A percentile compares a stretch with the other conserved stretches of the same genome.
phyloP scores from a whole-genome alignment of 2,329 filamentous ascomycete genomes.

The Alternaria conjuncta region DNA sequence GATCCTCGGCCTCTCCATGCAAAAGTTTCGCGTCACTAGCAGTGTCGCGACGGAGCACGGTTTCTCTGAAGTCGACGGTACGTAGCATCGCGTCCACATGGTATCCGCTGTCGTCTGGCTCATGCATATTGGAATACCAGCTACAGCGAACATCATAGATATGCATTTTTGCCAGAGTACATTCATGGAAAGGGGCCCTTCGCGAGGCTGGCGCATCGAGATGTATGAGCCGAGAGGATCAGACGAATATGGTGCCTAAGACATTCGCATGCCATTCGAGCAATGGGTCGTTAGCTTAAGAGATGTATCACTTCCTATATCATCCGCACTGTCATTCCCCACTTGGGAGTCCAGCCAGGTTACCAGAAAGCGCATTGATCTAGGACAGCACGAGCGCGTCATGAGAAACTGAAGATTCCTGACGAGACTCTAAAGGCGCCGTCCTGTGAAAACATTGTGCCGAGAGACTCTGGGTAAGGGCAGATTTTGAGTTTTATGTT shows the following conservation, averaged over 20 bases:
- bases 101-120: neutral
- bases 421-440: constrained; percentile 99
- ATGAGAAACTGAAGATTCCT: constrained; percentile 90
- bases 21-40: neutral
- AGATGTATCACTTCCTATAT: constrained; percentile 51
- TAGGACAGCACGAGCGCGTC: constrained; percentile 99
- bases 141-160: neutral
- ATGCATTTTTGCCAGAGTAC: neutral
- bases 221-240: neutral
- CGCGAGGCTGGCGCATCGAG: neutral
- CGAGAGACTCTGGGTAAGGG: neutral
- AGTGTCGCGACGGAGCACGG: too few relatives aligned
- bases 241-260: neutral
- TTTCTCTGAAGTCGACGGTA: neutral
- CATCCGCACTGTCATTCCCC: constrained; percentile 51
- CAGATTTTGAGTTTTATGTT: constrained; percentile 25
- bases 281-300: neutral
- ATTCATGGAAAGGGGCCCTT: neutral
- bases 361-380: constrained; percentile 69
- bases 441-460: constrained; percentile 69
- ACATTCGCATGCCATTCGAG: neutral
- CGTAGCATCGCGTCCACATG: neutral
- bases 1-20: neutral
- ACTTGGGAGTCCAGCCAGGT: constrained; percentile 57
- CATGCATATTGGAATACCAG: neutral